Evolutionary conservation across 2,329 filamentous ascomycete species (phyloP), one percentile per base, ranked within the genome.

Genomic region (Dothideomycetidae sp.): DNA sequence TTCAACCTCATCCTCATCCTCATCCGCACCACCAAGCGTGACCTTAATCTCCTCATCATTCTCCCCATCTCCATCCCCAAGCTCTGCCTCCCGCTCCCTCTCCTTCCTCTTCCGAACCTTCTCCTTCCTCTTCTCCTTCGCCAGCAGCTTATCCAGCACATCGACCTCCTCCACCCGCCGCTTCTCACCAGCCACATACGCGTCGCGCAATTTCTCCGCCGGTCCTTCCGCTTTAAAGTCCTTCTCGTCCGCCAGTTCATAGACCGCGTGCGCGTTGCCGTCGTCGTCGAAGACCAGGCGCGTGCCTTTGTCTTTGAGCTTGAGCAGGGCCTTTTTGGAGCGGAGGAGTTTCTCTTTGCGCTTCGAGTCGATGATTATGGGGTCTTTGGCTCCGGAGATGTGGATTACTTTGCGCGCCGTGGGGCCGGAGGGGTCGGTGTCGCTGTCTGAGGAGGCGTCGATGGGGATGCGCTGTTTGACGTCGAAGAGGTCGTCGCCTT

Each of bases 281-380:
- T 94, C 84, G 33, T 93, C 86, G 60, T 96, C 88, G 56, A 88
- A 98, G 4, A 94, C 70, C 5, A 94, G 64, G 55, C 90, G 93
- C 29, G 73, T 78, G 10, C 83, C 81, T 53, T 79, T 81, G 53
- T 84, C 82, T 66, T 85, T 92, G 66, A 83, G 81, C 55, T 93
- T 90, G 53, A 84, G 71, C 46, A 94, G 72, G 59, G 92, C 81
- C 61, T 92, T 83, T 68, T 94, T 96, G 13, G 82, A 92, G 52
- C 80, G 80, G 46, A 96, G 72, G n/a, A 93, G 71, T 63, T 94
- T 96, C 61, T 93, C 88, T 48, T 85, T 78, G 15, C 90, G 83
- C 58, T 96, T 92, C 10, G 85, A 93, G 63, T 98, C 90, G 44
- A 98, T 75, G 13, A 93, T 64, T 31, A 93, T 68, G 2, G 82